Evolutionary conservation across 805 yeast species (phyloP).

Genomic region (Spathaspora gorwiae): DNA sequence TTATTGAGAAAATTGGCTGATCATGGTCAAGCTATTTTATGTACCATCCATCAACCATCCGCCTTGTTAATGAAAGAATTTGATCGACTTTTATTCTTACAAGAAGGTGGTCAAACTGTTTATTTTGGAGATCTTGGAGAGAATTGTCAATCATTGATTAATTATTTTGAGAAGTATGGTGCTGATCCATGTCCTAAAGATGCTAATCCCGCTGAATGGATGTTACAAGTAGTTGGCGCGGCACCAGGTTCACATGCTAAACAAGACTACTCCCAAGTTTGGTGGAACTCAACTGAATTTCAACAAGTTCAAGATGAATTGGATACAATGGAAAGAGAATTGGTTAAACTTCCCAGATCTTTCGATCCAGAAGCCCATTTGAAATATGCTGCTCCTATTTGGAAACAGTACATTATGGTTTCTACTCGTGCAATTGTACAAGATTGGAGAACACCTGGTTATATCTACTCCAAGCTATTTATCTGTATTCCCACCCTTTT

Average conservation of each 20-base stretch:
- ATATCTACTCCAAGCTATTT: conserved; percentile 48
- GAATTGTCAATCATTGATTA: conserved; percentile 51
- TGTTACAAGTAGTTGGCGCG: conserved; percentile 81
- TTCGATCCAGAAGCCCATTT: conserved; percentile 11
- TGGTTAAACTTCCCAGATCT: conserved; percentile 18
- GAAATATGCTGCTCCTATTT: conserved; percentile 15
- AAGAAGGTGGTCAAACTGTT: conserved; percentile 75
- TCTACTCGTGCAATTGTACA: conserved; percentile 22
- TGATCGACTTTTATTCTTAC: conserved; percentile 65
- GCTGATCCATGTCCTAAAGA: conserved; percentile 43
- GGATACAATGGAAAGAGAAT: conserved; percentile 57
- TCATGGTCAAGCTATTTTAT: conserved; percentile 38
- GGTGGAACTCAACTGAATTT: conserved; percentile 68
- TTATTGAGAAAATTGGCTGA: conserved; percentile 38
- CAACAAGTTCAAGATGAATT: conserved; percentile 56
- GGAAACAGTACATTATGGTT: conserved; percentile 27
- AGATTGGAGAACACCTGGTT: conserved; percentile 30
- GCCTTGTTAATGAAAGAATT: conserved; percentile 73
- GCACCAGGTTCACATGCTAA: conserved; percentile 75
- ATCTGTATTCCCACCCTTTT: conserved; percentile 44
- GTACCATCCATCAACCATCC: conserved; percentile 82
- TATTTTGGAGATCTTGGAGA: conserved; percentile 79
- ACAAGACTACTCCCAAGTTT: conserved; percentile 70
- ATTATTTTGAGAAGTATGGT: conserved; percentile 68
- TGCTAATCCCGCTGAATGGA: conserved; percentile 65